Base-by-base conservation (phyloP, 2,329 filamentous ascomycete species). In the Neoascochyta sp. region DNA sequence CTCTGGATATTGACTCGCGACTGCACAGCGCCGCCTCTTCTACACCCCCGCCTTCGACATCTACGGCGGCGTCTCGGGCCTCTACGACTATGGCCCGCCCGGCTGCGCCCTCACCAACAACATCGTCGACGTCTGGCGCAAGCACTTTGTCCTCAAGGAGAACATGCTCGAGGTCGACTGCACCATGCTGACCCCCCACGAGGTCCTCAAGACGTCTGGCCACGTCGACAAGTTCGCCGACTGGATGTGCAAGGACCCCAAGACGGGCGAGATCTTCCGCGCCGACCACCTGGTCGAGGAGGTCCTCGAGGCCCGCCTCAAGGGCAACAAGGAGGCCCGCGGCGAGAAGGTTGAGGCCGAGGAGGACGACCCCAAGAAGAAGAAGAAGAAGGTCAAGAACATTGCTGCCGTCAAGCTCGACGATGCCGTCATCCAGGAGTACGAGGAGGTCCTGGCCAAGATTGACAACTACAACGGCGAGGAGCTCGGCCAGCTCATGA, bases 231-330 rank as follows among this genome's bases (percentile, higher is more conserved):
- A 94, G 67, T 96, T 96, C 59, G 85, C 87, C 66, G 90, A 96
- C 65, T 96, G 86, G 86, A 95, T 96, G 89, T 95, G 86, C 80
- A 95, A 94, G 68, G 92, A 98, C 65, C 87, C 90, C 43, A 93
- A 94, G 75, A 95, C 83, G 54, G 92, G 92, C 61, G 92, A 98
- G 65, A 95, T 95, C 58, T 80, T 98, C 62, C 81, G 92, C 50
- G 88, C 92, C 36, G 92, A 98, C 61, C 92, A 98, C 70, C 78
- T 96, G 54, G 89, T 98, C 47, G 89, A 96, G 73, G 86, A 94
- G 53, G 81, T 95, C 20, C 78, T 98, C 29, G 89, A 95, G 71
- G 72, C 78, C 26, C 77, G 92, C 21, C 68, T 98, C 40, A 90
- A 89, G 66, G 88, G 86, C 30, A 81, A 96, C 70, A 92, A 92